These are phyloP conservation scores for Cercospora sojina DNA, from an alignment of 2,329 filamentous ascomycete species.

Conservation along the genomic window DNA sequence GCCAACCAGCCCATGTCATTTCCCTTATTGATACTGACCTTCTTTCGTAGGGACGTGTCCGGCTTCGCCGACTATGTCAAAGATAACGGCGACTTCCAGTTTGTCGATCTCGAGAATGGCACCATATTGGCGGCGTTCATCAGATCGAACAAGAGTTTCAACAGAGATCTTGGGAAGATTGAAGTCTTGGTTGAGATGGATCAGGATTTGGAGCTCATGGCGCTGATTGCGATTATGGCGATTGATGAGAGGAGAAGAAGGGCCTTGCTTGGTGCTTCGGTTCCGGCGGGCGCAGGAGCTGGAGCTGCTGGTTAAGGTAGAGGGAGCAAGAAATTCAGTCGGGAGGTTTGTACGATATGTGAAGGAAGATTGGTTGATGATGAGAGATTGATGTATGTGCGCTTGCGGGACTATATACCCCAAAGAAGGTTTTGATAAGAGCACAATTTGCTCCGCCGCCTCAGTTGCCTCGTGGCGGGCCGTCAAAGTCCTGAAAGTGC, in stretches of 20 bases:
- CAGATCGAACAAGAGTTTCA: not conserved
- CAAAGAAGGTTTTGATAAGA: not conserved
- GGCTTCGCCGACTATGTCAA: slow-evolving; percentile 5
- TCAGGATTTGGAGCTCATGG: slow-evolving; percentile 16
- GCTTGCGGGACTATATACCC: not conserved
- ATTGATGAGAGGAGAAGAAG: slow-evolving; percentile 16
- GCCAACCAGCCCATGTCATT: not conserved
- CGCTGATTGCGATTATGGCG: slow-evolving; percentile 13
- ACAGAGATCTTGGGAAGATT: slow-evolving; percentile 6
- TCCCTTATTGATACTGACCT: not conserved
- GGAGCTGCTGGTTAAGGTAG: not conserved
- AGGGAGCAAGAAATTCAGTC: not conserved
- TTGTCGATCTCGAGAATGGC: not conserved
- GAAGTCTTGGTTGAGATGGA: slow-evolving; percentile 15
- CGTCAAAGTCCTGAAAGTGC: too few relatives aligned
- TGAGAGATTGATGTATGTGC: not conserved
- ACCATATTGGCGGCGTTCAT: slow-evolving; percentile 11
- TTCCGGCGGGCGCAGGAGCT: not conserved
- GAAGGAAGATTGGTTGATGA: not conserved
- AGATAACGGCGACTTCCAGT: slow-evolving; percentile 8
- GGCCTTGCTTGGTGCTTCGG: slow-evolving; percentile 1
- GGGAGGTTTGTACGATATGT: not conserved
- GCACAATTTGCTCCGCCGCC: not conserved
- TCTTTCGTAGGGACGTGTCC: slow-evolving; percentile 2
- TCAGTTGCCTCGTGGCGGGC: too few relatives aligned